phyloP scores from a whole-genome alignment of 192 early-diverging fungal species.

The Gigaspora rosea region DNA sequence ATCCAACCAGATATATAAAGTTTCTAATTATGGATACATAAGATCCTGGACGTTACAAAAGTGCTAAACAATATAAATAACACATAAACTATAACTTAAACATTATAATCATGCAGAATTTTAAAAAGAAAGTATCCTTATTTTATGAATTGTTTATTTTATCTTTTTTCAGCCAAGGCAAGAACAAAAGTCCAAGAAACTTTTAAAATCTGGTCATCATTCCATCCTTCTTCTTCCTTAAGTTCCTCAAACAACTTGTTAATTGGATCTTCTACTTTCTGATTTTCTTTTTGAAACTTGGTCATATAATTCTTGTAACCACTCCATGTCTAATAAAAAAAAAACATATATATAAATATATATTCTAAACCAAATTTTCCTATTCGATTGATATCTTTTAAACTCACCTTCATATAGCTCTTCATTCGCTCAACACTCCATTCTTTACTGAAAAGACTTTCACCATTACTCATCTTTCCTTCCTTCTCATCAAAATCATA shows the following conservation, averaged over 20 bases:
- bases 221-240: slow-evolving; percentile 19
- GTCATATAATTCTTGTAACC: slow-evolving; percentile 52
- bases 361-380: background rate
- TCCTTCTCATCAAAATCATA: background rate
- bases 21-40: no score
- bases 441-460: slow-evolving; percentile 39
- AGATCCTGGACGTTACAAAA: no score
- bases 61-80: no score
- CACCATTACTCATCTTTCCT: background rate
- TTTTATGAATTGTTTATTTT: no score
- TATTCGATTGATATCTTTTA: background rate
- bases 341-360: background rate
- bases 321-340: slow-evolving; percentile 46
- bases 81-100: no score
- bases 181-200: slow-evolving; percentile 55
- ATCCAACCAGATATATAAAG: no score
- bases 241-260: slow-evolving; percentile 46
- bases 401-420: slow-evolving; percentile 47
- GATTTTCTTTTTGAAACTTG: slow-evolving; percentile 39
- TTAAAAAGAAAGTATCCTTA: no score
- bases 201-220: slow-evolving; percentile 40
- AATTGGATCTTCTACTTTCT: slow-evolving; percentile 41
- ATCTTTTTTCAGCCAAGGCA: slow-evolving; percentile 41
- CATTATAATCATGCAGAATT: no score
- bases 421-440: slow-evolving; percentile 44